A percentile compares a stretch with the other conserved stretches of the same genome.
These are phyloP conservation scores for Trichoderma citrinoviride DNA, from an alignment of 2,329 filamentous ascomycete species.

Conservation along the genomic window DNA sequence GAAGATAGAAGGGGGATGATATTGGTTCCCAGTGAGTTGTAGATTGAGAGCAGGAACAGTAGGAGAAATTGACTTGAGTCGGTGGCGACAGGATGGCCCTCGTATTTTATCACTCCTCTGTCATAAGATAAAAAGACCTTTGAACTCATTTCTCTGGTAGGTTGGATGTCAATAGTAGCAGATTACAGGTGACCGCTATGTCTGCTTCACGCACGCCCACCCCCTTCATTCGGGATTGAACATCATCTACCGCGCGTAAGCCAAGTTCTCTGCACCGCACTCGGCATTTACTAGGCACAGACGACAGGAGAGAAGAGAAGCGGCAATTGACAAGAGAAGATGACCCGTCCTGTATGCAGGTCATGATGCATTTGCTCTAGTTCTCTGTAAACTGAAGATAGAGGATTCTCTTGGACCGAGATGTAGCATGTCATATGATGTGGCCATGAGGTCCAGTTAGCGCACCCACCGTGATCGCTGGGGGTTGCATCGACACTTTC, in stretches of 20 bases:
- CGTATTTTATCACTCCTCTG: background rate
- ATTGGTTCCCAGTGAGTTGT: background rate
- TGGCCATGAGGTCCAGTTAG: conserved; percentile 22
- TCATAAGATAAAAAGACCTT: background rate
- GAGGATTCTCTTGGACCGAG: background rate
- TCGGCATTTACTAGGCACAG: no score
- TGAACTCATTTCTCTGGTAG: background rate
- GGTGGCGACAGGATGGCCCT: background rate
- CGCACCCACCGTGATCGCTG: conserved; percentile 18
- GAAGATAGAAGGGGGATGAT: background rate
- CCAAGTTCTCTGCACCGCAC: background rate
- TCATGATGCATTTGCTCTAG: no score
- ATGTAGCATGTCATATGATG: conserved; percentile 25
- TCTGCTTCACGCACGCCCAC: background rate
- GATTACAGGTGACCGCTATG: background rate
- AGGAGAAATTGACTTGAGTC: background rate
- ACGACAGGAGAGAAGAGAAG: background rate
- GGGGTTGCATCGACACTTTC: background rate
- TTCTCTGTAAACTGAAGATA: no score
- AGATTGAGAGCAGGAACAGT: background rate
- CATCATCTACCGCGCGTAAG: background rate
- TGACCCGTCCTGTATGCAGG: no score
- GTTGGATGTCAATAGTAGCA: background rate
- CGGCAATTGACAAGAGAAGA: background rate
- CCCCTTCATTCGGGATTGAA: background rate